These are phyloP conservation scores for Thalassiosira pacifica DNA, from an alignment of 352 stramenopile genomes.

Conservation along the genomic window DNA sequence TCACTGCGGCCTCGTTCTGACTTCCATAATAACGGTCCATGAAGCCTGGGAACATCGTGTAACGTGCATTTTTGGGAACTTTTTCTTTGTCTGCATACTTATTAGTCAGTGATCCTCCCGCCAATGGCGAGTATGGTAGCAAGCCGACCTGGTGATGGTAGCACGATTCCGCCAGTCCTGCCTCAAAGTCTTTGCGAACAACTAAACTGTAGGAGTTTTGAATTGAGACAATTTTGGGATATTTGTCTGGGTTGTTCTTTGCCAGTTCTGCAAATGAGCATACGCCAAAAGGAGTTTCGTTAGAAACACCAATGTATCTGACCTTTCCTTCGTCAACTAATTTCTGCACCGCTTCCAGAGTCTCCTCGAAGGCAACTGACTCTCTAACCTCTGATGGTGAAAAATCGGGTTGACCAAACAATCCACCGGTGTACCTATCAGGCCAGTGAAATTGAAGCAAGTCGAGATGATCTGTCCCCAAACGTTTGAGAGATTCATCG, in stretches of 20 bases:
- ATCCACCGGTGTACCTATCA: conserved; percentile 82
- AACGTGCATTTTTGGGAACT: conserved; percentile 63
- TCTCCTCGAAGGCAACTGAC: conserved; percentile 86
- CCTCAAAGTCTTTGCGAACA: conserved; percentile 88
- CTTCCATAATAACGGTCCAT: conserved; percentile 81
- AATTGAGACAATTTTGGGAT: conserved; percentile 82
- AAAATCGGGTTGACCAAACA: conserved; percentile 84
- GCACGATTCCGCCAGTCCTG: conserved; percentile 86
- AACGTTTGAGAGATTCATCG: conserved; percentile 84
- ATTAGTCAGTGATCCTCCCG: conserved; percentile 87
- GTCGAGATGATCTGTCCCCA: conserved; percentile 90
- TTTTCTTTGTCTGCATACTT: conserved; percentile 84
- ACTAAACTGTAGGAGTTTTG: conserved; percentile 89
- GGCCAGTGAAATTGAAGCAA: conserved; percentile 90
- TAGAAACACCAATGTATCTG: conserved; percentile 84
- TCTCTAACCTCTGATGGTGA: conserved; percentile 66
- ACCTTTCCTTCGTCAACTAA: conserved; percentile 88
- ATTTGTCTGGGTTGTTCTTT: conserved; percentile 67
- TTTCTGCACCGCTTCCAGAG: conserved; percentile 84
- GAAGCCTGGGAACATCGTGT: conserved; percentile 79
- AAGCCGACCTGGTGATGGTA: conserved; percentile 86
- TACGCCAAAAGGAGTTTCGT: conserved; percentile 89
- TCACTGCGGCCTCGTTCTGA: conserved; percentile 75
- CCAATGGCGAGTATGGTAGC: conserved; percentile 88
- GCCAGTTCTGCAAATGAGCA: conserved; percentile 83